A percentile compares a stretch with the other conserved stretches of the same genome.
Conservation (phyloP, 768 basidiomycete genomes). For the Hebeloma cylindrosporum region DNA sequence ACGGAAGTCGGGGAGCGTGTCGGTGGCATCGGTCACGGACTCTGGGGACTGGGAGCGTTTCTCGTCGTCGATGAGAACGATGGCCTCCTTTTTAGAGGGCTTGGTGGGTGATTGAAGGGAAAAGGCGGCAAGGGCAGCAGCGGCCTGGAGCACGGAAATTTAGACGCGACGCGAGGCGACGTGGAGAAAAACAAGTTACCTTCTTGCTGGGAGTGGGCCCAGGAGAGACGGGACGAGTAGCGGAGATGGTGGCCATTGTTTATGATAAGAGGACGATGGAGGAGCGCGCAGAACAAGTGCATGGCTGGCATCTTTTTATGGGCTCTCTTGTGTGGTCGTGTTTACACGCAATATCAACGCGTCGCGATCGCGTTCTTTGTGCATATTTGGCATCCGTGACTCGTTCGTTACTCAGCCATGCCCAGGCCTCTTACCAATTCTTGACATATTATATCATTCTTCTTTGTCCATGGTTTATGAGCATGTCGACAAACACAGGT, state of each 20-base stretch:
- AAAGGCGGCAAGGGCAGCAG: slow-evolving; percentile 45
- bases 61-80: slow-evolving; percentile 35
- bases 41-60: slow-evolving; percentile 36
- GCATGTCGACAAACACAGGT: slow-evolving; percentile 6
- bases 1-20: slow-evolving; percentile 28
- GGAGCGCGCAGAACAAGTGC: slow-evolving; percentile 12
- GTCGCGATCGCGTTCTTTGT: slow-evolving; percentile 20
- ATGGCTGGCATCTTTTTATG: slow-evolving; percentile 20
- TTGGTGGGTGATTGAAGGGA: slow-evolving; percentile 43
- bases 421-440: slow-evolving; percentile 7
- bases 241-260: slow-evolving; percentile 33
- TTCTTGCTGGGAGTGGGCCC: slow-evolving; percentile 52
- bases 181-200: slow-evolving; percentile 27
- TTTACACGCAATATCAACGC: slow-evolving; percentile 33
- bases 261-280: slow-evolving; percentile 11
- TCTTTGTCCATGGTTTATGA: slow-evolving; percentile 25
- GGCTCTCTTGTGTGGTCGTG: slow-evolving; percentile 32
- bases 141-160: slow-evolving; percentile 30
- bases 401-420: not conserved
- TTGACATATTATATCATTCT: slow-evolving; percentile 25
- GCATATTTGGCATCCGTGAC: slow-evolving; percentile 11
- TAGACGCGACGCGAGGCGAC: slow-evolving; percentile 9
- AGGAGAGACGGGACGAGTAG: slow-evolving; percentile 30
- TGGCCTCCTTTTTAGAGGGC: slow-evolving; percentile 22
- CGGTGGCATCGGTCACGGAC: slow-evolving; percentile 34